Percentiles rank a stretch among this genome's conserved stretches.
Conservation (phyloP, 495 filamentous ascomycete species). For the Cudoniella acicularis region DNA sequence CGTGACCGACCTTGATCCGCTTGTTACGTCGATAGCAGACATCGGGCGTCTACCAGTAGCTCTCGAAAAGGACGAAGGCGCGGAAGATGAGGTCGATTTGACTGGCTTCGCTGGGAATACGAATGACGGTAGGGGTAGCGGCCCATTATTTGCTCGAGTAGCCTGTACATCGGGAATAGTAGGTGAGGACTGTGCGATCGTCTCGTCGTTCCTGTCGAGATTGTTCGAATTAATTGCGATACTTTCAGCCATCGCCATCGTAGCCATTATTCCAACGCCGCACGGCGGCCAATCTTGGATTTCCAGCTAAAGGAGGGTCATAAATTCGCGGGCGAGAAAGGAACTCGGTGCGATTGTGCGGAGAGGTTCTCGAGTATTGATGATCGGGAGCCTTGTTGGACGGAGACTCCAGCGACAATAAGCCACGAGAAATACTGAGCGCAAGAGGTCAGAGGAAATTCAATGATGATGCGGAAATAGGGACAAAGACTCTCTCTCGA, state of each 20-base stretch:
- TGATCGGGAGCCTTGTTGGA: too few relatives aligned
- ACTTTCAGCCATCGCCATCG: conserved; percentile 13
- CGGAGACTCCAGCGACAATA: too few relatives aligned
- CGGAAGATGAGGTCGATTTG: conserved; percentile 31
- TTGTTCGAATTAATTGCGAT: conserved; percentile 14
- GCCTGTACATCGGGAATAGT: conserved; percentile 21
- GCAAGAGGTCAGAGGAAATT: too few relatives aligned
- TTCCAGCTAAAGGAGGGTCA: background rate
- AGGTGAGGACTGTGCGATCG: conserved; percentile 10
- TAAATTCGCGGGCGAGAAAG: background rate
- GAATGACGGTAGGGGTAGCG: conserved; percentile 68
- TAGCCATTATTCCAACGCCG: conserved; percentile 14
- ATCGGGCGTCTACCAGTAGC: conserved; percentile 41
- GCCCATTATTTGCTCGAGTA: conserved; percentile 25
- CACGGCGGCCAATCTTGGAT: conserved; percentile 2
- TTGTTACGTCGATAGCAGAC: conserved; percentile 38
- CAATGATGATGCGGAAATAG: too few relatives aligned
- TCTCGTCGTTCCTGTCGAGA: conserved; percentile 20
- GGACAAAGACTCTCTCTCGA: too few relatives aligned
- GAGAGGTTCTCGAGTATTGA: too few relatives aligned
- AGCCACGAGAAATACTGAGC: too few relatives aligned
- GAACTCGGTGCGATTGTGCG: background rate
- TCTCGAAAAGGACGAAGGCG: conserved; percentile 42
- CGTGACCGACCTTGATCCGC: too few relatives aligned
- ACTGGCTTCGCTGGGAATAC: conserved; percentile 52